Percentiles rank a stretch among this genome's conserved stretches.
Conservation (phyloP, 768 basidiomycete genomes). For the Trametes coccinea region DNA sequence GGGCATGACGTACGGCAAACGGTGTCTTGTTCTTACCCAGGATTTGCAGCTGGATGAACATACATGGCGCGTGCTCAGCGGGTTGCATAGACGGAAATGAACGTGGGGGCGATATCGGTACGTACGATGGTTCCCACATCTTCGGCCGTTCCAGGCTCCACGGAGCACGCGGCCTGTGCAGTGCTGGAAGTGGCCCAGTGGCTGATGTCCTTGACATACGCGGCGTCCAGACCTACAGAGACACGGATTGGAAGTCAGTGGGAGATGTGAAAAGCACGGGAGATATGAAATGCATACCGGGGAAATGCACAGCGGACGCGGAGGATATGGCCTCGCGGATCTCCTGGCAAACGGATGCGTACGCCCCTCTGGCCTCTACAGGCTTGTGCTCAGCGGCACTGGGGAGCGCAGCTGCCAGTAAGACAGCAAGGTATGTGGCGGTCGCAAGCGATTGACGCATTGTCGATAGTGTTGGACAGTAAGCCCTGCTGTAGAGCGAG, state of each 20-base stretch:
- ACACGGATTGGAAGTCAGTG: not conserved
- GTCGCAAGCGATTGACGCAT: constrained; percentile 22
- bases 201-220: constrained; percentile 43
- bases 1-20: constrained; percentile 48
- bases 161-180: constrained; percentile 49
- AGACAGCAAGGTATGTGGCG: constrained; percentile 14
- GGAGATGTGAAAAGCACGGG: not conserved
- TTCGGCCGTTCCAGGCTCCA: constrained; percentile 55
- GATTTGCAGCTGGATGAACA: constrained; percentile 44
- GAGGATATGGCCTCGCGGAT: constrained; percentile 43
- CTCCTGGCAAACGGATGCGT: constrained; percentile 32
- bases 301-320: constrained; percentile 47
- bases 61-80: not conserved
- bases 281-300: constrained; percentile 31
- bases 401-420: not conserved
- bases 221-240: constrained; percentile 5
- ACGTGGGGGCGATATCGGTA: constrained; percentile 13
- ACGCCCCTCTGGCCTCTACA: not conserved
- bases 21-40: constrained; percentile 45
- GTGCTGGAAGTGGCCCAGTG: constrained; percentile 57
- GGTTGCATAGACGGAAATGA: not conserved
- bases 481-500: too few relatives aligned
- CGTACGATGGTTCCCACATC: constrained; percentile 54
- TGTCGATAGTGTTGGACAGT: not conserved
- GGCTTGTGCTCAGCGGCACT: not conserved